Conservation (phyloP, 345 rosid genomes). For the Durio zibethinus region DNA sequence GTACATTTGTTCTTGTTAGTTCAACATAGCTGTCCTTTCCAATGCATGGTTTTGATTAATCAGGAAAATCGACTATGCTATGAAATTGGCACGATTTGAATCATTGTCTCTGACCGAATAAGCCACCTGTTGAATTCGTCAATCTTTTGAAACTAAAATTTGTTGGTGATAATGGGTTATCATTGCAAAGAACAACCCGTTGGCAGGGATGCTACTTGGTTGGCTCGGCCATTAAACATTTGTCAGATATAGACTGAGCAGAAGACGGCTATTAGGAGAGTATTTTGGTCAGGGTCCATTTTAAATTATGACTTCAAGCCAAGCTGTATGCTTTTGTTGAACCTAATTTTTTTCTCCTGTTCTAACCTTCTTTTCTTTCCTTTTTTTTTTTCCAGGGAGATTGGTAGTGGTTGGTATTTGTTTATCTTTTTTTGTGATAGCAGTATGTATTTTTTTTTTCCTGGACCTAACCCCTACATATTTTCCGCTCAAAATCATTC, state of each 20-base stretch:
- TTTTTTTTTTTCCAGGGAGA: neutral
- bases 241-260: neutral
- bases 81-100: neutral
- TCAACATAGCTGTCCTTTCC: neutral
- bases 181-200: neutral
- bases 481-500: neutral
- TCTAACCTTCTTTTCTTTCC: neutral
- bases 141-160: neutral
- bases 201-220: neutral
- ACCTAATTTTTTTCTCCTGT: neutral
- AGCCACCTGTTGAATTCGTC: neutral
- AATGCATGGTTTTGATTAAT: neutral
- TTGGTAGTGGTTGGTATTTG: neutral
- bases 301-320: no score
- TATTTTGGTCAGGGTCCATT: neutral
- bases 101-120: no score
- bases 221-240: neutral
- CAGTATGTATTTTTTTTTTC: neutral
- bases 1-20: neutral
- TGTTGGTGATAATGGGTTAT: neutral
- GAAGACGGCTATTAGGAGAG: slow-evolving; percentile 2
- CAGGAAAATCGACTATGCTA: neutral
- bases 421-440: neutral
- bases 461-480: neutral
- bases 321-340: neutral